Evolutionary conservation across 2,329 filamentous ascomycete genomes (phyloP), one percentile per base, ranked within the genome.

Genomic region (Botryosphaeria agaves): DNA sequence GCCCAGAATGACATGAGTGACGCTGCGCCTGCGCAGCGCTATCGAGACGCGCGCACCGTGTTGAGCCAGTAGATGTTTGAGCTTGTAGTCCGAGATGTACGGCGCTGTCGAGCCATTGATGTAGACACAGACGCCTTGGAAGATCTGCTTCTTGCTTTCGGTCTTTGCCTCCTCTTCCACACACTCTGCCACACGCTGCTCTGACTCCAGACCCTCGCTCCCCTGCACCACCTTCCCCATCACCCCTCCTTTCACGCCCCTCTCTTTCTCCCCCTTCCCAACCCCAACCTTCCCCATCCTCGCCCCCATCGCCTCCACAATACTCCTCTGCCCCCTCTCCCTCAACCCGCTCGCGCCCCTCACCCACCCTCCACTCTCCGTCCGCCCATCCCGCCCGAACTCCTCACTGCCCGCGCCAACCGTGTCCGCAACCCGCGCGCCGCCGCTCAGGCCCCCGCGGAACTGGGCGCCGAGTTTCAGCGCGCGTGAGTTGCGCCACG

Each of bases 41-140:
- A 83, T 66, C 3, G 80, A 76, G 41, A 82, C 62, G 25, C 56
- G 61, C 1, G 72, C 87, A 14, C 85, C 87, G 46, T 92, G 72
- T 33, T 72, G 63, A 4, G 66, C 70, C 21, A 94, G 65, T 11
- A 91, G 52, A 32, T 75, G 73, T 59, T 89, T 91, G 34, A 94
- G 66, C 48, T 71, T 78, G 57, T 92, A 80, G 51, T 94, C 85
- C 9, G 81, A 91, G 37, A 93, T 68, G 15, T 72, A 53, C 1
- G 85, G 84, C 35, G 74, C 67, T 2, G 83, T 92, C 40, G 79
- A 85, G 36, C 84, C 84, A 52, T 93, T 93, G 52, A 94, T 68
- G 55, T 87, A 89, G 42, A 93, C 67, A 30, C 70, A 74, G 14
- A 84, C 64, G 11, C 73, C 70, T 26, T 5, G 15, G 28, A 29